Conservation (phyloP, 768 basidiomycete genomes). For the Suillus luteus region DNA sequence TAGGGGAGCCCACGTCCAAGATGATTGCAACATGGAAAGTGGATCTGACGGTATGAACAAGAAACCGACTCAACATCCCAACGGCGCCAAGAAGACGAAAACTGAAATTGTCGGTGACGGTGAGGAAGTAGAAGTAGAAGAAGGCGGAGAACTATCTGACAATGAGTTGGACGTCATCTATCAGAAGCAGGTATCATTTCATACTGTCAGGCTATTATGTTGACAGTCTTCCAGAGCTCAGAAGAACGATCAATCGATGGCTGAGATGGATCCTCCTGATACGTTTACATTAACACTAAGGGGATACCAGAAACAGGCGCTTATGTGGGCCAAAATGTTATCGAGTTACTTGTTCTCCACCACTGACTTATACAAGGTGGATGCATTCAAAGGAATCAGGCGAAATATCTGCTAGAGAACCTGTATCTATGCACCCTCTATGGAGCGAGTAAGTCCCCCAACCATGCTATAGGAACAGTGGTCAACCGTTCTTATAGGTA, state of each 20-base stretch:
- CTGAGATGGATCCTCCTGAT: constrained; percentile 77
- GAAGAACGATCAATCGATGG: constrained; percentile 71
- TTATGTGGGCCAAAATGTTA: constrained; percentile 49
- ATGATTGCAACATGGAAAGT: constrained; percentile 32
- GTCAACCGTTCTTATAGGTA: constrained; percentile 52
- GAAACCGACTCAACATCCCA: constrained; percentile 38
- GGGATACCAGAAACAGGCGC: constrained; percentile 92
- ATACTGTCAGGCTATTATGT: constrained; percentile 1
- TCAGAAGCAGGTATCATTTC: constrained; percentile 56
- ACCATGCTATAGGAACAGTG: constrained; percentile 7
- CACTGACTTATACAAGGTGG: constrained; percentile 58
- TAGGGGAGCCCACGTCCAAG: constrained; percentile 41
- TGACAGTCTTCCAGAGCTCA: constrained; percentile 64
- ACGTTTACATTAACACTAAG: constrained; percentile 77
- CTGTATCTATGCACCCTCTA: constrained; percentile 83
- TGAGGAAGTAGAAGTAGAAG: constrained; percentile 83
- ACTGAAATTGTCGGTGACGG: constrained; percentile 79
- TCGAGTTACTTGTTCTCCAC: background rate
- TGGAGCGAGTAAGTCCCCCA: constrained; percentile 79
- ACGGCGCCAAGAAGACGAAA: constrained; percentile 42
- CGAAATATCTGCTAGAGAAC: constrained; percentile 65
- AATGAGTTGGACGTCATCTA: constrained; percentile 85
- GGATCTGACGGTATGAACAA: constrained; percentile 44
- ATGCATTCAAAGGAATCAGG: constrained; percentile 88
- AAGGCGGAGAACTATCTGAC: constrained; percentile 78